Evolutionary conservation across 1,284 basidiomycete species (phyloP), one percentile per base, ranked within the genome.

Genomic region (Schizophyllum amplum): DNA sequence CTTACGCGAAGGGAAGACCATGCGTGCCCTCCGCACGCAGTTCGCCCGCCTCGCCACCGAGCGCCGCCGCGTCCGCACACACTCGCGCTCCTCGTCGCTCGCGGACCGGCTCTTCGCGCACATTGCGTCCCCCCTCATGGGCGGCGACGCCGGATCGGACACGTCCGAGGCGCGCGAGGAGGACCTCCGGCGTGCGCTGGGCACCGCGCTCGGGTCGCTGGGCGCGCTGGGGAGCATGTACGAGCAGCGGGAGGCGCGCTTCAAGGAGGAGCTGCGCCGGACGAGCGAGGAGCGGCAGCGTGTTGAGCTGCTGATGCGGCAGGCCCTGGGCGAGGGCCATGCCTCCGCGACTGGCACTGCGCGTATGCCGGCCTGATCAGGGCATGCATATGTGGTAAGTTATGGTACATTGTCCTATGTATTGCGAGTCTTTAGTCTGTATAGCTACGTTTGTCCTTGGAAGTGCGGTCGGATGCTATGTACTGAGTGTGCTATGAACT

Each of bases 251-350:
- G 85, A 87, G 67, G 75, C 76, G 52, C 72, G 87, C 46, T 87
- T 86, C 82, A 70, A 76, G 27, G 84, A 87, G 24, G 87, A 89
- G 71, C 84, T 89, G 78, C 68, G 75, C 25, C 72, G 79, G 59
- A 74, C 87, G 57, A 72, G 74, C 52, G 82, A 84, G 33, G 87
- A 90, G 59, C 71, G 84, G n/a, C 83, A 86, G 65, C 70, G 75
- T 15, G 81, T 89, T 4, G 82, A 85, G 61, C 61, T 87, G 56
- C 69, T 89, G 53, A 68, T 90, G 52, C 72, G 72, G 60, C 85
- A 88, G 69, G 80, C 84, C 1, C 70, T 89, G 48, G 87, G 86
- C 27, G 72, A 75, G 1, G 55, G 33, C 7, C 33, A 42, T 17
- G 33, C 33, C 33, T 42, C 33, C 17, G 33, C 33, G 4, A 42